phyloP scores from a whole-genome alignment of 495 filamentous ascomycete genomes.

The Neurospora discreta region DNA sequence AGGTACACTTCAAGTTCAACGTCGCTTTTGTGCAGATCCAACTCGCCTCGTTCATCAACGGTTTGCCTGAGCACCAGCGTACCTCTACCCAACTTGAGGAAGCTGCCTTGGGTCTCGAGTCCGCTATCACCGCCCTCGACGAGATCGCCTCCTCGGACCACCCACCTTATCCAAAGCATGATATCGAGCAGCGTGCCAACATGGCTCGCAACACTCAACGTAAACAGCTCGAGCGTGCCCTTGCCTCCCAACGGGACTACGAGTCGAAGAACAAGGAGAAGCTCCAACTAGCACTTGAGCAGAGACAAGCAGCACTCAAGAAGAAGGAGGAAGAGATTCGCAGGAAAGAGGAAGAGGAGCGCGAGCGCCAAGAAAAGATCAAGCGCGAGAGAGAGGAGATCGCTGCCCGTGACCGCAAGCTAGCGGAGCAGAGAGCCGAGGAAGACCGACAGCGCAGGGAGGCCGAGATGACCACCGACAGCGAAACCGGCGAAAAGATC shows the following conservation, averaged over 20 bases:
- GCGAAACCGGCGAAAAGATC: conserved; percentile 63
- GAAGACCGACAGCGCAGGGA: conserved; percentile 59
- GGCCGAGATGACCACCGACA: conserved; percentile 63
- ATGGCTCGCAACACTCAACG: conserved; percentile 93
- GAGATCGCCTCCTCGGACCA: conserved; percentile 71
- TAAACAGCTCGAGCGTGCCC: conserved; percentile 74
- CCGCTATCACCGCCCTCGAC: conserved; percentile 70
- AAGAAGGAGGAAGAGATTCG: conserved; percentile 61
- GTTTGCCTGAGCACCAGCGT: conserved; percentile 60
- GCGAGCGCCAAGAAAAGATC: conserved; percentile 64
- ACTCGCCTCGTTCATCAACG: conserved; percentile 70
- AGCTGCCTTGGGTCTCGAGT: conserved; percentile 74
- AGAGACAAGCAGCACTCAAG: conserved; percentile 64
- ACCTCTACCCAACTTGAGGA: conserved; percentile 66
- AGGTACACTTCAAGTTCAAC: conserved; percentile 90
- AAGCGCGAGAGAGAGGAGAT: conserved; percentile 72
- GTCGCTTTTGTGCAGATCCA: conserved; percentile 95
- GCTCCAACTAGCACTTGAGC: conserved; percentile 60
- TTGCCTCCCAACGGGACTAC: conserved; percentile 78
- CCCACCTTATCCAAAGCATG: conserved; percentile 79
- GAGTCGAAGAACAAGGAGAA: conserved; percentile 86
- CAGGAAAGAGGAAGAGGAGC: conserved; percentile 48
- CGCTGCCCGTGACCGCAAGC: conserved; percentile 58
- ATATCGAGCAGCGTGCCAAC: conserved; percentile 88
- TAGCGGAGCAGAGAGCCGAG: conserved; percentile 57